A percentile compares a stretch with the other conserved stretches of the same genome.
Evolutionary conservation across 495 filamentous ascomycete species (phyloP).

Genomic region (Wilcoxina mikolae): DNA sequence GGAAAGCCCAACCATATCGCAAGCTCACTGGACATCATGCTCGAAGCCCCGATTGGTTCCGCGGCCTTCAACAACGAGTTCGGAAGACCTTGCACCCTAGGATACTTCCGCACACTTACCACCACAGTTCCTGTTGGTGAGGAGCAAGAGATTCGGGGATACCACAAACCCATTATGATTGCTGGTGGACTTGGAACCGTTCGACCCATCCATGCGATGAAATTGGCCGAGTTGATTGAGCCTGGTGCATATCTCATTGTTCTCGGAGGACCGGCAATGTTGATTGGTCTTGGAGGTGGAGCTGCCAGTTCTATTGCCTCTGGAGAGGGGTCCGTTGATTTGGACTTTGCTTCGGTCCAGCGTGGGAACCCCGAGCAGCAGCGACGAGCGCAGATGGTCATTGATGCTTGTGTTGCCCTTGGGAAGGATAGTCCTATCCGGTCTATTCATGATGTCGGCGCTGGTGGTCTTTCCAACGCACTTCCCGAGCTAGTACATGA

Average conservation of each 20-base stretch:
- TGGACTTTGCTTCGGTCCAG: constrained; percentile 94
- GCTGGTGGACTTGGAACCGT: constrained; percentile 94
- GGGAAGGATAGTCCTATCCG: constrained; percentile 74
- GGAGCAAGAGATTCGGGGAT: constrained; percentile 63
- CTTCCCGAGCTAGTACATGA: constrained; percentile 86
- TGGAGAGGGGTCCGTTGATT: constrained; percentile 70
- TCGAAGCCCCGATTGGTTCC: constrained; percentile 87
- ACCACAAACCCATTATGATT: constrained; percentile 98
- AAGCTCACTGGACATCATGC: constrained; percentile 87
- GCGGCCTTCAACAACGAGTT: constrained; percentile 97
- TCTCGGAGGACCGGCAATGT: constrained; percentile 88
- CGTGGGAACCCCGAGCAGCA: constrained; percentile 91
- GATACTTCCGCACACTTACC: constrained; percentile 79
- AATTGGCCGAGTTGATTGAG: constrained; percentile 58
- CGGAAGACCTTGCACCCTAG: constrained; percentile 75
- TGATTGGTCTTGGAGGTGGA: constrained; percentile 90
- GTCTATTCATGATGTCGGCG: constrained; percentile 95
- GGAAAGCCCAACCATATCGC: constrained; percentile 86
- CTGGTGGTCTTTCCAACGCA: constrained; percentile 86
- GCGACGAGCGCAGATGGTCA: constrained; percentile 87
- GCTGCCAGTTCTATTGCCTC: constrained; percentile 84
- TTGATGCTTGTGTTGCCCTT: constrained; percentile 77
- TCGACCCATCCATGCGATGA: constrained; percentile 80
- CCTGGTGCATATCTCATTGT: constrained; percentile 79
- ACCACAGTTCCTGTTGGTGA: constrained; percentile 47